Conservation (phyloP, 345 rosid species). For the Populus ilicifolia region DNA sequence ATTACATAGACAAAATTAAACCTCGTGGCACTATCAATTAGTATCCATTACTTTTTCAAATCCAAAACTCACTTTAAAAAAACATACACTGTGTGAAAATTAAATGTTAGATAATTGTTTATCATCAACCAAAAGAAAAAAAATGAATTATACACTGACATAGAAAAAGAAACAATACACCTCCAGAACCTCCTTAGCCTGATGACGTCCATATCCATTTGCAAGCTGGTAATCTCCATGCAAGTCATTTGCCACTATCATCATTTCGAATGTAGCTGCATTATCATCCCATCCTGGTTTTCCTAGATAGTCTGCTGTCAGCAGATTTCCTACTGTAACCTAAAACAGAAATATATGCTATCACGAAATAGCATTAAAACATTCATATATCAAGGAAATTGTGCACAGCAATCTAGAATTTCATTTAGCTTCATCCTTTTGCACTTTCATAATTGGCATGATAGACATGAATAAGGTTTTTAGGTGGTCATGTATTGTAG, state of each 20-base stretch:
- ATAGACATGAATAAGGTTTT: background rate
- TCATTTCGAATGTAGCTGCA: slow-evolving; percentile 62
- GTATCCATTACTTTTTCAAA: too few species aligned
- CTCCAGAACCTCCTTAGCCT: slow-evolving; percentile 63
- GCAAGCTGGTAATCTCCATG: slow-evolving; percentile 77
- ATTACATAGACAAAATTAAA: background rate
- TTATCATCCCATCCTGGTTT: slow-evolving; percentile 67
- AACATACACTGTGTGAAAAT: too few species aligned
- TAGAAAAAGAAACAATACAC: slow-evolving; percentile 23
- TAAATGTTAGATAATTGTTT: background rate
- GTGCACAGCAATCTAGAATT: background rate
- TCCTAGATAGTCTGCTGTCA: slow-evolving; percentile 61
- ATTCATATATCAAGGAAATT: background rate
- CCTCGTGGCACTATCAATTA: background rate
- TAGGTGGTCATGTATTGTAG: background rate
- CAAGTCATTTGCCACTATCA: slow-evolving; percentile 51
- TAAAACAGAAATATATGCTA: slow-evolving; percentile 30
- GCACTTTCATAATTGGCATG: background rate
- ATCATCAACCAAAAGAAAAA: slow-evolving; percentile 2
- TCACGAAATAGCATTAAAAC: slow-evolving; percentile 14
- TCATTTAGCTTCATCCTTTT: background rate
- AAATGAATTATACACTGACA: background rate
- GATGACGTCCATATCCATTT: slow-evolving; percentile 53
- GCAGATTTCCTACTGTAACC: slow-evolving; percentile 50
- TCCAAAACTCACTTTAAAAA: too few species aligned